Evolutionary conservation across 192 early-diverging fungal species (phyloP).

Genomic region (Umbelopsis sp.): DNA sequence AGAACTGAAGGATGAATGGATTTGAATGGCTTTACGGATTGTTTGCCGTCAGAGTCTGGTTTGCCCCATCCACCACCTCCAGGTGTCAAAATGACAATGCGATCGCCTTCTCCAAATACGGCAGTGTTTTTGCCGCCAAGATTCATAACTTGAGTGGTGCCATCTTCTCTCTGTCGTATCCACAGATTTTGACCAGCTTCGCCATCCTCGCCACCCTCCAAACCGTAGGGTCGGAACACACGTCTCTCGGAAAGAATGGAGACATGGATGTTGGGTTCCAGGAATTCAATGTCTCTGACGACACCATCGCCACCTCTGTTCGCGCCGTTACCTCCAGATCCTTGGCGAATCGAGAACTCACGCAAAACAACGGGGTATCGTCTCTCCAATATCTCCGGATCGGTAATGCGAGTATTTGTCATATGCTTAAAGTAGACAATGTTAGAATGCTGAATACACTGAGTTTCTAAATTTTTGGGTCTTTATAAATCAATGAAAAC

Average conservation of each 20-base stretch:
- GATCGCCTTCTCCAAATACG: conserved; percentile 75
- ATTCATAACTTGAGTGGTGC: conserved; percentile 28
- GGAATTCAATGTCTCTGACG: conserved; percentile 93
- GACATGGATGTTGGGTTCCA: conserved; percentile 76
- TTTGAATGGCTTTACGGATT: neutral
- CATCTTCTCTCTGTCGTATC: conserved; percentile 60
- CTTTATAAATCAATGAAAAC: neutral
- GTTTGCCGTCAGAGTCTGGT: neutral
- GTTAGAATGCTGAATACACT: conserved; percentile 15
- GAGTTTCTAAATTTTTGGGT: neutral
- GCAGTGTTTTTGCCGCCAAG: conserved; percentile 84
- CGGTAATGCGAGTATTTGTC: conserved; percentile 98
- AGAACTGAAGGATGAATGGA: neutral
- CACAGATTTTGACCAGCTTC: conserved; percentile 76
- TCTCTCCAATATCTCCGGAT: conserved; percentile 93
- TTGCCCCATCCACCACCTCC: conserved; percentile 90
- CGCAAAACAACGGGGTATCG: conserved; percentile 89
- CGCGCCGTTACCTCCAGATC: conserved; percentile 79
- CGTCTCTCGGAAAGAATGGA: conserved; percentile 92
- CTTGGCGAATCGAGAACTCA: conserved; percentile 74
- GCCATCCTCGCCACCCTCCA: conserved; percentile 79
- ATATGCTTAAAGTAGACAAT: conserved; percentile 61
- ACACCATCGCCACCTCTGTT: conserved; percentile 87
- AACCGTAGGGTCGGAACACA: conserved; percentile 86
- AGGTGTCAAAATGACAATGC: conserved; percentile 84